Conservation (phyloP, 2,329 filamentous ascomycete genomes). For the Apiospora koreana region DNA sequence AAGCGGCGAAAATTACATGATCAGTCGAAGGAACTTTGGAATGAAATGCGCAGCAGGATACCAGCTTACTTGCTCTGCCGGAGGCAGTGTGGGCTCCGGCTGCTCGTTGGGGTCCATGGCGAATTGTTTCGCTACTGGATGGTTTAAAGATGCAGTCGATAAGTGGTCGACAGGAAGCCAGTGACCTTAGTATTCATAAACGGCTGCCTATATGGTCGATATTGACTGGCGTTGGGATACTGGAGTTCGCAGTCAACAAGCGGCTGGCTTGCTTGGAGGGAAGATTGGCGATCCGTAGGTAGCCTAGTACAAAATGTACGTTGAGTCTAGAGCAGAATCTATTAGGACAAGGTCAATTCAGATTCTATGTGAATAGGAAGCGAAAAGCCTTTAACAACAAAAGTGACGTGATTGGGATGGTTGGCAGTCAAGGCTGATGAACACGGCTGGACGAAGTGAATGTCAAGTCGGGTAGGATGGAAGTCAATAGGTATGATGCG, state of each 20-base stretch:
- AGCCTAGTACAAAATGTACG: not conserved
- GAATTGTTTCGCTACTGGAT: not conserved
- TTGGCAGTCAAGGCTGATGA: not conserved
- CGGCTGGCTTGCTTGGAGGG: not conserved
- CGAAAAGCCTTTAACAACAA: not conserved
- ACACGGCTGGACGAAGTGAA: not conserved
- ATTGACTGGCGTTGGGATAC: not conserved
- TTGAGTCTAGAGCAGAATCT: not conserved
- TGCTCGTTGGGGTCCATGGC: slow-evolving; percentile 33
- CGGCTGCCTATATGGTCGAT: not conserved
- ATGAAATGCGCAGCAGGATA: not conserved
- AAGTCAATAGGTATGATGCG: not conserved
- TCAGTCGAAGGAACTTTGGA: not conserved
- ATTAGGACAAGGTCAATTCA: not conserved
- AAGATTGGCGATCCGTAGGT: not conserved
- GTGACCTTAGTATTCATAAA: not conserved
- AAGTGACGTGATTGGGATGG: not conserved
- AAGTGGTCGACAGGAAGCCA: not conserved
- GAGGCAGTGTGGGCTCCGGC: slow-evolving; percentile 32
- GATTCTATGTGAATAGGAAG: not conserved
- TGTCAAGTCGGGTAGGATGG: no score
- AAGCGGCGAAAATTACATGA: not conserved
- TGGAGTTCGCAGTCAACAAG: not conserved
- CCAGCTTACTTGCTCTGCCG: slow-evolving; percentile 33
- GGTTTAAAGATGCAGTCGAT: not conserved